Evolutionary conservation across 2,329 filamentous ascomycete genomes (phyloP).

Genomic region (Mariannaea sp.): DNA sequence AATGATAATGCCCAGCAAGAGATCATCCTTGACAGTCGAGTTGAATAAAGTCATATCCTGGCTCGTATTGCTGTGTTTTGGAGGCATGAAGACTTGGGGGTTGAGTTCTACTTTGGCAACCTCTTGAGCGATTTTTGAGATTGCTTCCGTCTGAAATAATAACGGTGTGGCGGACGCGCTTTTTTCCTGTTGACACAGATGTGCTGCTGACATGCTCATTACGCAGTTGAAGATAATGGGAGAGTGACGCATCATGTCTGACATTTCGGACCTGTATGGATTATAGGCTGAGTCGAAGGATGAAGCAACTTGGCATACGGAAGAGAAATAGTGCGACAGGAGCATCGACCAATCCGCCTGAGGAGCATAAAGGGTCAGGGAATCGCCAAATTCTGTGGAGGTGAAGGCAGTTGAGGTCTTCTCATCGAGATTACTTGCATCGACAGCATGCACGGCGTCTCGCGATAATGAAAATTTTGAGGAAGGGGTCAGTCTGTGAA

Average conservation of each 20-base stretch:
- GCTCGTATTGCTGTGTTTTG: neutral
- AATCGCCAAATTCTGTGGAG: too few relatives aligned
- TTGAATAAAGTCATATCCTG: neutral
- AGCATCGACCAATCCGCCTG: conserved; percentile 8
- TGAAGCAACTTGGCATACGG: conserved; percentile 17
- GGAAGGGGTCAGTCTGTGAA: too few relatives aligned
- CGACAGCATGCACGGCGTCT: too few relatives aligned
- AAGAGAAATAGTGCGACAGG: conserved; percentile 22
- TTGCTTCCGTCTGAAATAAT: conserved; percentile 22
- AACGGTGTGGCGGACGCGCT: neutral
- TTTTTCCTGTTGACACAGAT: conserved; percentile 15
- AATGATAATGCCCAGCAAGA: conserved; percentile 19
- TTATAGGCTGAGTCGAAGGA: conserved; percentile 22
- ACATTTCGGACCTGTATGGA: conserved; percentile 23
- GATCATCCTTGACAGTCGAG: conserved; percentile 13
- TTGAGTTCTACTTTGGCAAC: neutral
- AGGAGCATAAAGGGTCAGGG: neutral
- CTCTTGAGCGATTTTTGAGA: conserved; percentile 13
- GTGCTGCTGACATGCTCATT: conserved; percentile 26
- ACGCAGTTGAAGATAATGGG: conserved; percentile 17
- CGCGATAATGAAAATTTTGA: too few relatives aligned
- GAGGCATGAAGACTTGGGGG: neutral
- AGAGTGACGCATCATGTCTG: conserved; percentile 16
- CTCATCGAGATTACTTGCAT: too few relatives aligned
- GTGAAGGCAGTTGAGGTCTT: too few relatives aligned